phyloP scores from a whole-genome alignment of 345 rosid species.

The Syzygium grande region DNA sequence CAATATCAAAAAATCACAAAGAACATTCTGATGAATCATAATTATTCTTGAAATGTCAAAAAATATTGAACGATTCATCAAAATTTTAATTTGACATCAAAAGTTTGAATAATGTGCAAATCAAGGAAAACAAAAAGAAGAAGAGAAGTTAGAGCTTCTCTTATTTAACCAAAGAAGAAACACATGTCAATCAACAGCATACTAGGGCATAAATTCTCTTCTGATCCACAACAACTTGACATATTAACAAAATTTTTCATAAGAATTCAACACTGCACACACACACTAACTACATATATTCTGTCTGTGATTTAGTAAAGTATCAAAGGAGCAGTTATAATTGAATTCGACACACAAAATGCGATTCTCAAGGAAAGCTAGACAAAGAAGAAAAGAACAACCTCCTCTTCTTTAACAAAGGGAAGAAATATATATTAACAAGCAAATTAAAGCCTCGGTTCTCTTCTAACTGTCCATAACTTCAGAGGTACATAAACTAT shows the following conservation, averaged over 20 bases:
- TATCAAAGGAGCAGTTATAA: neutral
- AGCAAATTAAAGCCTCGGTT: neutral
- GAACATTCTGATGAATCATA: neutral
- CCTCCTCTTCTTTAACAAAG: neutral
- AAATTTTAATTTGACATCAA: neutral
- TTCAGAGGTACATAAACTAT: neutral
- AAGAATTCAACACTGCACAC: neutral
- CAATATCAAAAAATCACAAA: neutral
- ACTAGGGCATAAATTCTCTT: neutral
- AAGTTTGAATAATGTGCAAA: neutral
- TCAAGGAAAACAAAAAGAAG: neutral
- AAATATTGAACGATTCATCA: neutral
- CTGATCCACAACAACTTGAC: neutral
- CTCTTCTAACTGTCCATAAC: neutral
- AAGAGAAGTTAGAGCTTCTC: neutral
- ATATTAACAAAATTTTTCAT: neutral
- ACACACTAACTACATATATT: neutral
- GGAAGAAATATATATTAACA: neutral
- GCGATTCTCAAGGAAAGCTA: neutral
- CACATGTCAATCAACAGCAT: neutral
- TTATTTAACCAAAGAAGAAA: neutral
- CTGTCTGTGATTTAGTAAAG: neutral
- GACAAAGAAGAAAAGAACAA: neutral
- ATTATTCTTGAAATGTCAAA: neutral
- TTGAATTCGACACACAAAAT: neutral